Percentiles rank a stretch among this genome's conserved stretches.
These are phyloP conservation scores for Collybia mongolica DNA, from an alignment of 768 basidiomycete genomes.

Conservation along the genomic window DNA sequence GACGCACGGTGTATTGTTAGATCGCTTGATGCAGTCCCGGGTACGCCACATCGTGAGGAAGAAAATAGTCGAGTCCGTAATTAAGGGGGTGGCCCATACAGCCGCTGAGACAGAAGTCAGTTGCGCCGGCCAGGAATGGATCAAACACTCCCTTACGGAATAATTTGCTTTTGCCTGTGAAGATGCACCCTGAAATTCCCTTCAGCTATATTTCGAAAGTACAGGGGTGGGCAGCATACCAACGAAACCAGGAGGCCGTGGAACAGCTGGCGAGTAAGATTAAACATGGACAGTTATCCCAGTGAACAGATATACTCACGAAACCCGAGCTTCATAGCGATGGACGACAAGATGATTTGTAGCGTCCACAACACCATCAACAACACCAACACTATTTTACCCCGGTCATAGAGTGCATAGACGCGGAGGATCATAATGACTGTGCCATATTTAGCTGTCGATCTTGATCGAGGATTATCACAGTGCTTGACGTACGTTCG, in stretches of 20 bases:
- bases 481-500: too few relatives aligned
- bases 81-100: conserved; percentile 22
- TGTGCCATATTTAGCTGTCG: conserved; percentile 2
- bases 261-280: conserved; percentile 15
- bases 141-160: conserved; percentile 16
- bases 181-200: conserved; percentile 21
- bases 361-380: conserved; percentile 20
- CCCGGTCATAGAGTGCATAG: conserved; percentile 25
- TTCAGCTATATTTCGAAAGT: background rate
- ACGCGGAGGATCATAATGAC: conserved; percentile 32
- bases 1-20: conserved; percentile 13
- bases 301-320: conserved; percentile 11
- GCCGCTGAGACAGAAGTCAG: conserved; percentile 12
- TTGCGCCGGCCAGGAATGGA: background rate
- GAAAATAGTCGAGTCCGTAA: conserved; percentile 15
- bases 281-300: background rate
- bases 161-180: conserved; percentile 16
- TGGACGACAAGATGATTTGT: conserved; percentile 22
- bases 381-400: conserved; percentile 10
- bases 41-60: conserved; percentile 11
- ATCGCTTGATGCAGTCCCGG: conserved; percentile 7
- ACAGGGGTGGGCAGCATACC: conserved; percentile 11
- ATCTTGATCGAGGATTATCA: background rate
- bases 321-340: conserved; percentile 22
- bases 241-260: conserved; percentile 19